phyloP scores from a whole-genome alignment of 306 rosid genomes.

The Quillaja saponaria region DNA sequence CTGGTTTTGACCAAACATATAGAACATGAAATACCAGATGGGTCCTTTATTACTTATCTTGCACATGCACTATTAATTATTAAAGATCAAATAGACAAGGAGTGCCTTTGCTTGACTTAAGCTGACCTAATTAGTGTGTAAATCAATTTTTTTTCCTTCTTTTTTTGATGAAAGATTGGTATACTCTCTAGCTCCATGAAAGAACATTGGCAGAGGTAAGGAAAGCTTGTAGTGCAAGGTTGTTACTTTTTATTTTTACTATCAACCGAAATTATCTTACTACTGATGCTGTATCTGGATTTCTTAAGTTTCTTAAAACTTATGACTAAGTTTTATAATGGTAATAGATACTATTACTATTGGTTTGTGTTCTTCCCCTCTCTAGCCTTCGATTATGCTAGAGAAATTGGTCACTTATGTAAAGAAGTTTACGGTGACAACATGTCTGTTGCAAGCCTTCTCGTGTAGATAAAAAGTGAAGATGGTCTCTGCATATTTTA shows the following conservation, averaged over 20 bases:
- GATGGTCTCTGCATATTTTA: too few species aligned
- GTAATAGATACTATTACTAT: slow-evolving; percentile 6
- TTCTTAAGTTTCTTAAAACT: slow-evolving; percentile 12
- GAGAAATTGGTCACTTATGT: too few species aligned
- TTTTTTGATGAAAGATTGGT: slow-evolving; percentile 4
- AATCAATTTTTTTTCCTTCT: slow-evolving; percentile 29
- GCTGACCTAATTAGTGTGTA: slow-evolving; percentile 32
- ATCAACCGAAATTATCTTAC: slow-evolving; percentile 27
- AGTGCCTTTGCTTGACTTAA: background rate
- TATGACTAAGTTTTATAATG: slow-evolving; percentile 1
- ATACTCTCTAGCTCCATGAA: slow-evolving; percentile 31
- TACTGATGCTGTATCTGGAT: slow-evolving; percentile 22
- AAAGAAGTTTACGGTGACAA: too few species aligned
- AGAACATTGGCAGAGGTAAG: slow-evolving; percentile 28
- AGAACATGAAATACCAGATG: background rate
- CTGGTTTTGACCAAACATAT: slow-evolving; percentile 26
- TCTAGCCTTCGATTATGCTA: background rate
- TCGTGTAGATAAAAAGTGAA: too few species aligned
- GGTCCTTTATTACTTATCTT: too few species aligned
- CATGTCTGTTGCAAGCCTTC: too few species aligned
- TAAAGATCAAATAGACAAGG: background rate
- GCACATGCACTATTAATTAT: background rate
- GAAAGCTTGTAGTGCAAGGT: slow-evolving; percentile 40
- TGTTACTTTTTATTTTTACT: slow-evolving; percentile 20
- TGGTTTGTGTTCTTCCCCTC: background rate